Percentiles rank a stretch among this genome's conserved stretches.
Conservation (phyloP, 306 rosid species). For the Pterocarpus macrocarpus region DNA sequence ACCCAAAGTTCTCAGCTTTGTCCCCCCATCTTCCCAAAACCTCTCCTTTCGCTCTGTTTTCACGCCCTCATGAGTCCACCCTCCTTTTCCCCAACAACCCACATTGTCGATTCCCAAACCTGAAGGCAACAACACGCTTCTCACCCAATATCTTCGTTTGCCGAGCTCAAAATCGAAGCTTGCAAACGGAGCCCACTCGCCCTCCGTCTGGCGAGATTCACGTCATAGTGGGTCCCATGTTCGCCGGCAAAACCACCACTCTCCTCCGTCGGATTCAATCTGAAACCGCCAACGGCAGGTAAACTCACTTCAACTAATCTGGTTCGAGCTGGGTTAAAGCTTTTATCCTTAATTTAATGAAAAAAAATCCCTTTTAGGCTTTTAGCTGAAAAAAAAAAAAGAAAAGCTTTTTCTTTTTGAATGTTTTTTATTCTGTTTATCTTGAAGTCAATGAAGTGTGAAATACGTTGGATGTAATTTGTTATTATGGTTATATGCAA, state of each 20-base stretch:
- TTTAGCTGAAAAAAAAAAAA: neutral
- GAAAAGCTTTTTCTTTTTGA: neutral
- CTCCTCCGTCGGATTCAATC: constrained; percentile 84
- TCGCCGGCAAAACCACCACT: constrained; percentile 87
- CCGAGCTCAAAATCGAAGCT: constrained; percentile 50
- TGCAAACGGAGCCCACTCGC: constrained; percentile 51
- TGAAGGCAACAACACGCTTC: constrained; percentile 45
- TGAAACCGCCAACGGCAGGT: constrained; percentile 81
- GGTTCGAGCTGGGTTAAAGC: no score
- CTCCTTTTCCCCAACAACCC: constrained; percentile 34
- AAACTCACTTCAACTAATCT: neutral
- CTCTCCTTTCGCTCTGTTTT: constrained; percentile 50
- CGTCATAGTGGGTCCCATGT: constrained; percentile 93
- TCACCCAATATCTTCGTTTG: constrained; percentile 34
- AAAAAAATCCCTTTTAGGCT: neutral
- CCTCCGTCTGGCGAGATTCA: constrained; percentile 79
- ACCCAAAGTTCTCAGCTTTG: constrained; percentile 60
- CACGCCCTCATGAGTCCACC: constrained; percentile 47
- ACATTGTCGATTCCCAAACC: constrained; percentile 29
- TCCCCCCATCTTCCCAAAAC: constrained; percentile 54
- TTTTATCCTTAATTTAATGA: neutral
- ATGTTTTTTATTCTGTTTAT: neutral
- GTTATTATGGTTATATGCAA: neutral
- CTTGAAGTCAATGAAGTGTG: constrained; percentile 17
- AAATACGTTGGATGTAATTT: constrained; percentile 22